Conservation (phyloP, 2,329 filamentous ascomycete genomes). For the Colletotrichum sp. region DNA sequence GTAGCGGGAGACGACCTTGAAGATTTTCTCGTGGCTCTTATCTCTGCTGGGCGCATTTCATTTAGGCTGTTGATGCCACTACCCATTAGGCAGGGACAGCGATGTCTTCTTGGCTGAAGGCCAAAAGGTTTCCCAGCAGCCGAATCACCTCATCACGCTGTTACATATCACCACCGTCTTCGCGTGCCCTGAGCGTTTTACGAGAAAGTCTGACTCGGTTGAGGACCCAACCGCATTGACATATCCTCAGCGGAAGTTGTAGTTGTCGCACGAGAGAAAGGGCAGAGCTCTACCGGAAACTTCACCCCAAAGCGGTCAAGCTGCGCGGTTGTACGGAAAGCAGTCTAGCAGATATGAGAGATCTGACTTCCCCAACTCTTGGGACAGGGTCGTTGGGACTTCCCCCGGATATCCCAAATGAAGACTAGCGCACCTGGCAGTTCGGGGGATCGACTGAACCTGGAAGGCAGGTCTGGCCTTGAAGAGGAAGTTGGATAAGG, state of each 20-base stretch:
- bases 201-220: neutral
- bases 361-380: slow-evolving; percentile 15
- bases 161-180: neutral
- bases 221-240: neutral
- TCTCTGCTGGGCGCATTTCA: neutral
- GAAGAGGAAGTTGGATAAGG: slow-evolving; percentile 4
- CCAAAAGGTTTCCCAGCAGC: neutral
- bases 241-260: neutral
- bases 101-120: neutral
- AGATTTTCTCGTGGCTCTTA: neutral
- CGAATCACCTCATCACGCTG: neutral
- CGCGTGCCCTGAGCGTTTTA: neutral
- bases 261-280: neutral
- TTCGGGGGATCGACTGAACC: slow-evolving; percentile 2
- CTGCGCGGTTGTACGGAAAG: neutral
- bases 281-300: neutral
- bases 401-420: slow-evolving; percentile 12
- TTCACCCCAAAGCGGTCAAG: neutral
- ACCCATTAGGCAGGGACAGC: neutral
- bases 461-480: neutral
- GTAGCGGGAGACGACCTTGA: neutral
- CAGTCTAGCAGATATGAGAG: slow-evolving; percentile 1
- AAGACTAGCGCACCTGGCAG: slow-evolving; percentile 5
- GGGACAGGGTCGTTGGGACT: slow-evolving; percentile 8
- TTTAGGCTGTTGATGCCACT: neutral